Conservation (phyloP, 2,329 filamentous ascomycete genomes). For the Fusarium sambucinum region DNA sequence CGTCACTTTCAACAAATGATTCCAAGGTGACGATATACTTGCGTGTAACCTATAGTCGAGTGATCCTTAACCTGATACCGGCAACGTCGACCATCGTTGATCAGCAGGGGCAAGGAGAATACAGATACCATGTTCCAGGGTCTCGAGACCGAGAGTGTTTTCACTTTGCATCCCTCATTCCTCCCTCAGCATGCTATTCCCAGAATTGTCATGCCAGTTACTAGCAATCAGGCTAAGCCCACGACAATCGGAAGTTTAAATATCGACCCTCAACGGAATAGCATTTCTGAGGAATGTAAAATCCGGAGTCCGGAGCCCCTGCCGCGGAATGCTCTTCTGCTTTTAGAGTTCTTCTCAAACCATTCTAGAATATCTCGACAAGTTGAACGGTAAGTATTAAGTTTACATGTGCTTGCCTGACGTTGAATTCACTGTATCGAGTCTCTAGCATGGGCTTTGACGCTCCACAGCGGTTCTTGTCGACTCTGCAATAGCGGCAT, state of each 20-base stretch:
- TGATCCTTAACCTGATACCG: not conserved
- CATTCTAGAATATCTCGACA: constrained; percentile 1
- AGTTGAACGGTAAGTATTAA: not conserved
- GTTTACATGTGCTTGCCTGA: not conserved
- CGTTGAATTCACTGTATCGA: not conserved
- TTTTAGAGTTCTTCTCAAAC: not conserved
- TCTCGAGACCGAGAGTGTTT: not conserved
- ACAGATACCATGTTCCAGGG: not conserved
- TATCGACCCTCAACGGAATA: not conserved
- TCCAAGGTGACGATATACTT: not conserved
- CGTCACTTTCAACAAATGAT: not conserved
- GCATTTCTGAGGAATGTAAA: constrained; percentile 1
- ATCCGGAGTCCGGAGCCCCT: not conserved
- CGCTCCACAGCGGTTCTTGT: too few species aligned
- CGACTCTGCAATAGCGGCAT: not conserved
- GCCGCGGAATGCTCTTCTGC: not conserved
- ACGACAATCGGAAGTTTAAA: not conserved
- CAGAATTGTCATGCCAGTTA: not conserved
- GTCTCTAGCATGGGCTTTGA: not conserved
- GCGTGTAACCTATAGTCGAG: not conserved
- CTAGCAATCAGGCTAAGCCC: not conserved
- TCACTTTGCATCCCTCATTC: constrained; percentile 2
- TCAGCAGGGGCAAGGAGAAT: not conserved
- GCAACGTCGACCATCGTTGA: not conserved
- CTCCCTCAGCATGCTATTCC: not conserved